Conservation (phyloP, 805 yeast genomes). For the Yamadazyma ubonensis region DNA sequence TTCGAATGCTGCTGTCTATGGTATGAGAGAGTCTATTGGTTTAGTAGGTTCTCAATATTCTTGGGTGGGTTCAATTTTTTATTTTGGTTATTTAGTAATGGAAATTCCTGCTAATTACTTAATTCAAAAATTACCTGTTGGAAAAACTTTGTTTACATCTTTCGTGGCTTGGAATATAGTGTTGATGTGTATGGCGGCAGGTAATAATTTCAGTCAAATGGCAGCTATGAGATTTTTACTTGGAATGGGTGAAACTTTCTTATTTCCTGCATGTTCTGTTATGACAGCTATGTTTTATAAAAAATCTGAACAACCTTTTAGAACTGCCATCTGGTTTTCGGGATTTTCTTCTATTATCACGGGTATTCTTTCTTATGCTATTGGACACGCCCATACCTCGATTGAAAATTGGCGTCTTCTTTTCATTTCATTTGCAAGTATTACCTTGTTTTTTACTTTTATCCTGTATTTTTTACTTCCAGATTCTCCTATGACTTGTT, state of each 20-base stretch:
- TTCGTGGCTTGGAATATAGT: constrained; percentile 37
- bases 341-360: constrained; percentile 56
- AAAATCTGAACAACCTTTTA: constrained; percentile 20
- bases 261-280: constrained; percentile 39
- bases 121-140: constrained; percentile 36
- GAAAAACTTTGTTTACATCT: constrained; percentile 30
- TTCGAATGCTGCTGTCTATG: constrained; percentile 31
- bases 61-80: constrained; percentile 52
- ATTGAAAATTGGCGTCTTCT: constrained; percentile 59
- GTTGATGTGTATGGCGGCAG: constrained; percentile 47
- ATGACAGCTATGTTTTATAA: constrained; percentile 27
- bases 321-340: constrained; percentile 27
- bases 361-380: constrained; percentile 33
- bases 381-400: constrained; percentile 33
- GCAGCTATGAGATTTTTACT: constrained; percentile 21
- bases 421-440: constrained; percentile 57
- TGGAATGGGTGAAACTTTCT: constrained; percentile 23
- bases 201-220: constrained; percentile 40
- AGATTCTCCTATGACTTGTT: constrained; percentile 31
- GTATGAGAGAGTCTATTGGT: constrained; percentile 29
- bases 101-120: constrained; percentile 39
- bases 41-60: constrained; percentile 29
- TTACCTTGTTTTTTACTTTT: constrained; percentile 53
- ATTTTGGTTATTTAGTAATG: constrained; percentile 35
- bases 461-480: constrained; percentile 46